Base-by-base conservation (phyloP, 1,139 yeast species). In the Zygosaccharomyces sapae region DNA sequence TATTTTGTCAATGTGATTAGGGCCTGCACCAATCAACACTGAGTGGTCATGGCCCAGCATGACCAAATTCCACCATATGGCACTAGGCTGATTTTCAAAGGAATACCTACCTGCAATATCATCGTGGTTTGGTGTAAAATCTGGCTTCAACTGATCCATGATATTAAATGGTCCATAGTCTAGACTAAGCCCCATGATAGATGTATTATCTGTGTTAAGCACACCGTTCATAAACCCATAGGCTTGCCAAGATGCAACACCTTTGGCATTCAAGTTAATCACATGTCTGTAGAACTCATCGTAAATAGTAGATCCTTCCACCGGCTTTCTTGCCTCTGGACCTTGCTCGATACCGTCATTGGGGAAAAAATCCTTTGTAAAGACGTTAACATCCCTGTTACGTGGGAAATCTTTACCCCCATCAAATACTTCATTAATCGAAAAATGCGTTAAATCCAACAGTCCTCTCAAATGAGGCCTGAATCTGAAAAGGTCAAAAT, bases 151-250 rank as follows among this genome's bases (percentile, higher is more conserved):
- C 48, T 79, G 79, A 62, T 90, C 97, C 81, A 86, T 74, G 47
- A 89, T 86, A 20, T 95, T 86, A 69, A 87, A 92, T 1, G 98
- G 98, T 3, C 98, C 98, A 65, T 84, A 92, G 66, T 92, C 98
- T 68, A 92, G 79, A 0, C 96, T 80, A 12, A 90, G 71, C 0
- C 98, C 98, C 39, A 84, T 63, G 5, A 92, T 74, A 0, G 96
- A 87, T 0, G 96, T 88, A 62, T 92, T 92, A 63, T 92, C 98
- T 0, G 97, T 90, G 63, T 92, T 92, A 50, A 92, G 71, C 2
- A 92, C 98, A 5, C 98, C 98, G 61, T 92, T 92, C 59, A 90
- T 69, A 61, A 90, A 89, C 2, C 97, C 97, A 66, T 89, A 90
- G 0, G 83, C 77, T 65, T 92, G 97, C 88, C 96, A 87, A 55